phyloP scores from a whole-genome alignment of 2,329 filamentous ascomycete species.

The Hawksworthiomyces lignivorus region DNA sequence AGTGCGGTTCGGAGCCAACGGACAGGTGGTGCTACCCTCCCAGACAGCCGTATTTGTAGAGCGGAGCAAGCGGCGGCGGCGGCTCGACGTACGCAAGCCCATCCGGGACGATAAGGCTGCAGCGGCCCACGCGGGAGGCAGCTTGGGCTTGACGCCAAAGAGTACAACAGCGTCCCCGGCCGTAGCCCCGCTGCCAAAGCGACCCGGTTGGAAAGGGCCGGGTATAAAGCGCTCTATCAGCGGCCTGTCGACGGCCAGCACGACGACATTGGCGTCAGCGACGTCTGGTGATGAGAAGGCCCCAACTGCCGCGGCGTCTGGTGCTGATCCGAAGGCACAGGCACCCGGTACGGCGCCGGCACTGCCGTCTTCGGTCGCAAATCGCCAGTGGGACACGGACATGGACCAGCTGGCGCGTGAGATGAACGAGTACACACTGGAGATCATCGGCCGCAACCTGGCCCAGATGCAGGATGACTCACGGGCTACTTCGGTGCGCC shows the following conservation, averaged over 20 bases:
- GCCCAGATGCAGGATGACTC: constrained; percentile 33
- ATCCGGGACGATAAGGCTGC: too few relatives aligned
- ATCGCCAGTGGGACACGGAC: constrained; percentile 28
- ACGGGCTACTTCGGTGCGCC: background rate
- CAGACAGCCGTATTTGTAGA: constrained; percentile 49
- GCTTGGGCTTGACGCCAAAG: too few relatives aligned
- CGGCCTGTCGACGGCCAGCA: constrained; percentile 2
- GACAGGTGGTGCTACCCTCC: background rate
- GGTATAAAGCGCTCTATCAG: background rate
- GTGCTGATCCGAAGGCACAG: background rate
- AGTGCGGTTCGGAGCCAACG: constrained; percentile 21
- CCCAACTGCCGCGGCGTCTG: background rate
- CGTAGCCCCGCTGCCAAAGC: constrained; percentile 12
- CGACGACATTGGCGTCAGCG: background rate
- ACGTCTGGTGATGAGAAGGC: background rate
- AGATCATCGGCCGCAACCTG: constrained; percentile 48
- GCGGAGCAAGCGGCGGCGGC: constrained; percentile 31
- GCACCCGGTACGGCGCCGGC: constrained; percentile 16
- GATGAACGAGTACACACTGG: constrained; percentile 52
- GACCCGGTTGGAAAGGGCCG: constrained; percentile 8
- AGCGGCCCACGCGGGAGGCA: constrained; percentile 8
- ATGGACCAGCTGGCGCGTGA: constrained; percentile 44
- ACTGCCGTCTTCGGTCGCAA: constrained; percentile 24
- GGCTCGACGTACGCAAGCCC: constrained; percentile 2
- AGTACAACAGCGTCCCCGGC: background rate